Evolutionary conservation across 108 stramenopile species (phyloP).

Genomic region (Stephanodiscus minutulus): DNA sequence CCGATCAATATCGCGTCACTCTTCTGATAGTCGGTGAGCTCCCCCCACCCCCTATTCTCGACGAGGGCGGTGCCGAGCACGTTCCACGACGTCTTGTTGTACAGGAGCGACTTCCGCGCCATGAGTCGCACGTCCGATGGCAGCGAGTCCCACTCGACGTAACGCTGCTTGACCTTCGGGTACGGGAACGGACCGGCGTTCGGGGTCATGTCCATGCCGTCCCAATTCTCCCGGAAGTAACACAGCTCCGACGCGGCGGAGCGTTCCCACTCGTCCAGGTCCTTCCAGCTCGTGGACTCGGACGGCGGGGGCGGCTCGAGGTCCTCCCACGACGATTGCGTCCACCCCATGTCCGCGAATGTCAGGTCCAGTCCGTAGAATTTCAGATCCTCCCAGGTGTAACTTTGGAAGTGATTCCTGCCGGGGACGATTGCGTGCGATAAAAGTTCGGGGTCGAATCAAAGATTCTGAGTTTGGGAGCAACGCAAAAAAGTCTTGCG

Average conservation of each 20-base stretch:
- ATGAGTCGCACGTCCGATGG: slow-evolving; percentile 19
- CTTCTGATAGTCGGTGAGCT: slow-evolving; percentile 32
- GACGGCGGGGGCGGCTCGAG: slow-evolving; percentile 16
- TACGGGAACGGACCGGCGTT: slow-evolving; percentile 28
- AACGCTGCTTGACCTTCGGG: slow-evolving; percentile 19
- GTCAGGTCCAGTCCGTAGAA: slow-evolving; percentile 17
- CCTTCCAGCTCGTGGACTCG: slow-evolving; percentile 21
- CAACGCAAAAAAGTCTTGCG: background rate
- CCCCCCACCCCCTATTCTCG: slow-evolving; percentile 32
- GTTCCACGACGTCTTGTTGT: slow-evolving; percentile 45
- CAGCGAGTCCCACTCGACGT: slow-evolving; percentile 32
- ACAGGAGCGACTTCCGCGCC: slow-evolving; percentile 25
- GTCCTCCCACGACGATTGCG: slow-evolving; percentile 31
- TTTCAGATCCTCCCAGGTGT: slow-evolving; percentile 29
- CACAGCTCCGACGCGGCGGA: slow-evolving; percentile 32
- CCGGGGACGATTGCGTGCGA: background rate
- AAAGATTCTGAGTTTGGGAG: background rate
- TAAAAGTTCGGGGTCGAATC: background rate
- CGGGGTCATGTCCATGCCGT: slow-evolving; percentile 31
- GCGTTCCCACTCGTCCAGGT: slow-evolving; percentile 22
- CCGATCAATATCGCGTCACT: slow-evolving; percentile 38
- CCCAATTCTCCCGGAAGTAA: slow-evolving; percentile 45
- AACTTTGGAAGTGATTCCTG: slow-evolving; percentile 32
- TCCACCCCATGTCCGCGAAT: slow-evolving; percentile 25
- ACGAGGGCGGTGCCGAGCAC: slow-evolving; percentile 32